phyloP scores from a whole-genome alignment of 257 asterid genomes.

The Lycium ferocissimum region DNA sequence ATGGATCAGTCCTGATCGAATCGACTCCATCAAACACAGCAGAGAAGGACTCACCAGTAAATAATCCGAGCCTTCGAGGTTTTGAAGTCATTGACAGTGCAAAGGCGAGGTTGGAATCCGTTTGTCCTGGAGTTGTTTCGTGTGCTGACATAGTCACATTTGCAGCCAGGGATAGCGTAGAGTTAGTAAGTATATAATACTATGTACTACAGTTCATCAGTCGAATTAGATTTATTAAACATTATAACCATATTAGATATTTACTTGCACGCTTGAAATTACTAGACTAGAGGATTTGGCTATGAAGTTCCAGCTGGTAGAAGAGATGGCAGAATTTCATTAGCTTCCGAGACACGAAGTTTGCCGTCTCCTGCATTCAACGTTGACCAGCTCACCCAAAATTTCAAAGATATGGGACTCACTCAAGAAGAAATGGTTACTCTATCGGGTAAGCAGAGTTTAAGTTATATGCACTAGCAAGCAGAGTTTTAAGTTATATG shows the following conservation, averaged over 20 bases:
- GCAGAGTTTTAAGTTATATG: neutral
- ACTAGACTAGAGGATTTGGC: slow-evolving; percentile 65
- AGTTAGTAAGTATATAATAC: slow-evolving; percentile 49
- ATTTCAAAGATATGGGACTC: slow-evolving; percentile 63
- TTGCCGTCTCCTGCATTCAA: slow-evolving; percentile 59
- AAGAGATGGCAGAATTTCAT: slow-evolving; percentile 76
- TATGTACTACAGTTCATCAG: no score
- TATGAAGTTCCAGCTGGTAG: slow-evolving; percentile 77
- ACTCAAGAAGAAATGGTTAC: slow-evolving; percentile 85
- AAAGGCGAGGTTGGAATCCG: slow-evolving; percentile 59
- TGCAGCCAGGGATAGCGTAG: slow-evolving; percentile 84
- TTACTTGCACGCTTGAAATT: neutral
- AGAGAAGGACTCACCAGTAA: slow-evolving; percentile 78
- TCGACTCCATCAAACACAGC: slow-evolving; percentile 60
- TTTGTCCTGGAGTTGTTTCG: slow-evolving; percentile 63
- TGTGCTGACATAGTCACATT: slow-evolving; percentile 89
- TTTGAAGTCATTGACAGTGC: slow-evolving; percentile 70
- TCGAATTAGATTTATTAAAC: neutral
- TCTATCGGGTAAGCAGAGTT: slow-evolving; percentile 67
- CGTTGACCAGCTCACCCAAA: slow-evolving; percentile 61
- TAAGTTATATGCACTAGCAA: neutral
- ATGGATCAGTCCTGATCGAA: slow-evolving; percentile 79
- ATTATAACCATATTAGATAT: neutral
- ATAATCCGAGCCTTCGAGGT: slow-evolving; percentile 79
- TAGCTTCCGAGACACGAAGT: slow-evolving; percentile 55